These are phyloP conservation scores for Atkinsonella hypoxylon DNA, from an alignment of 2,329 filamentous ascomycete genomes.

Conservation along the genomic window DNA sequence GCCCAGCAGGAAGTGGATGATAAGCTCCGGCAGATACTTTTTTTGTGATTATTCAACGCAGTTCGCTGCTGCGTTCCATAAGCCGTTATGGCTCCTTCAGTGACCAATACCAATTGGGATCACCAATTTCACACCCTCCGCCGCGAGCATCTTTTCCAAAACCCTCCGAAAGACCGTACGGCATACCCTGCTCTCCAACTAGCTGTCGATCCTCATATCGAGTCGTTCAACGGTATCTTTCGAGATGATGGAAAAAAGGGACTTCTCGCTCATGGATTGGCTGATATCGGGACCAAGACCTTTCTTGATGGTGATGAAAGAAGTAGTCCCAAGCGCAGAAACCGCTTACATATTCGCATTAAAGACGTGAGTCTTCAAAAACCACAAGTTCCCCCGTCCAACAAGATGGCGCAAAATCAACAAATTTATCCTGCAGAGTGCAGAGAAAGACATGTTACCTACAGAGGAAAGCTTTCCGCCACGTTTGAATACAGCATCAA, in stretches of 20 bases:
- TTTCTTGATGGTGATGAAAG: slow-evolving; percentile 74
- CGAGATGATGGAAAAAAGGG: slow-evolving; percentile 48
- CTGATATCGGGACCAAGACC: slow-evolving; percentile 81
- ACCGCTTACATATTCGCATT: slow-evolving; percentile 66
- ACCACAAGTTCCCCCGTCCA: slow-evolving; percentile 63
- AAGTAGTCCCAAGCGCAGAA: slow-evolving; percentile 46
- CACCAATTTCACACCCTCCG: slow-evolving; percentile 76
- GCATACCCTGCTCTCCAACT: slow-evolving; percentile 79
- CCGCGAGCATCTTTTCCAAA: slow-evolving; percentile 77
- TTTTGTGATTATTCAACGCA: neutral
- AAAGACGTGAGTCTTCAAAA: slow-evolving; percentile 76
- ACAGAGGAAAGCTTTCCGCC: slow-evolving; percentile 74
- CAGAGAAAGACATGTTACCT: slow-evolving; percentile 84
- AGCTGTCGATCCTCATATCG: slow-evolving; percentile 83
- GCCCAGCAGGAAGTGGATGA: too few species aligned
- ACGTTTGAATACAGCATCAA: slow-evolving; percentile 81
- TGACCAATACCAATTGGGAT: slow-evolving; percentile 64
- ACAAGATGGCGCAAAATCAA: slow-evolving; percentile 74
- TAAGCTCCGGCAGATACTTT: too few species aligned
- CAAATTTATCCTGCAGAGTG: slow-evolving; percentile 88
- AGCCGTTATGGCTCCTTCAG: slow-evolving; percentile 38
- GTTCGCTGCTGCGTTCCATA: neutral
- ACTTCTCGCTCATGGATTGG: slow-evolving; percentile 59
- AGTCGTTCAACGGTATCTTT: slow-evolving; percentile 91
- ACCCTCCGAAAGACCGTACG: slow-evolving; percentile 76